Conservation (phyloP, 257 asterid genomes). For the Scutellaria baicalensis region DNA sequence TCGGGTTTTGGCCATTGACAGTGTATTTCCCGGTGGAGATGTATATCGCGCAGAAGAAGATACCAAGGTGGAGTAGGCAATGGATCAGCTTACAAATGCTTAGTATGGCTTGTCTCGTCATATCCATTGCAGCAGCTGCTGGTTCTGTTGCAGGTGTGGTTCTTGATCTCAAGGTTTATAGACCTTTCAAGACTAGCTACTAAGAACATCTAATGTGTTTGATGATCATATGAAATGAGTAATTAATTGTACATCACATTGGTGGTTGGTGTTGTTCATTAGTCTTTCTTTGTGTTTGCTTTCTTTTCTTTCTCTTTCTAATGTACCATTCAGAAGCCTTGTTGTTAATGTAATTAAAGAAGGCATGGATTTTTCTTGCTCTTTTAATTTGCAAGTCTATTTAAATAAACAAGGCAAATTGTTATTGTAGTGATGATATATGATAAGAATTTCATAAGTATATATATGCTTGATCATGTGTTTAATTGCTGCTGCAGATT, state of each 20-base stretch:
- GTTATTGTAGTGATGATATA: neutral
- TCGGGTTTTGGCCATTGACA: conserved; percentile 55
- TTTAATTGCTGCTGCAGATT: too few species aligned
- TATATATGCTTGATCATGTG: too few species aligned
- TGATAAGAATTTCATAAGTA: neutral
- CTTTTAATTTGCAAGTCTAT: neutral
- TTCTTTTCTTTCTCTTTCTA: neutral
- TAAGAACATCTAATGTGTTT: neutral
- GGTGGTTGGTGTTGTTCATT: conserved; percentile 11
- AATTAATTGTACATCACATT: conserved; percentile 13
- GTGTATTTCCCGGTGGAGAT: conserved; percentile 52
- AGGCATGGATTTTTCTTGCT: conserved; percentile 13
- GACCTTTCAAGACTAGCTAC: conserved; percentile 45
- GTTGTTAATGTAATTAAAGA: conserved; percentile 23
- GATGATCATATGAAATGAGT: neutral
- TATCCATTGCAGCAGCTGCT: conserved; percentile 40
- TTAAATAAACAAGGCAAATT: neutral
- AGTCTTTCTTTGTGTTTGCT: conserved; percentile 2
- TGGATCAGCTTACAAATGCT: conserved; percentile 41
- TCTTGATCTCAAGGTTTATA: conserved; percentile 46
- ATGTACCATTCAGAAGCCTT: conserved; percentile 14
- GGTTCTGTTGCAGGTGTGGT: conserved; percentile 51
- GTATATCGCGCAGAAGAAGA: conserved; percentile 48
- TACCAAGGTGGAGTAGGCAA: conserved; percentile 33
- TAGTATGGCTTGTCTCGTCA: conserved; percentile 31